Base-by-base conservation (phyloP, 352 stramenopile genomes). In the Phytophthora brassicae region DNA sequence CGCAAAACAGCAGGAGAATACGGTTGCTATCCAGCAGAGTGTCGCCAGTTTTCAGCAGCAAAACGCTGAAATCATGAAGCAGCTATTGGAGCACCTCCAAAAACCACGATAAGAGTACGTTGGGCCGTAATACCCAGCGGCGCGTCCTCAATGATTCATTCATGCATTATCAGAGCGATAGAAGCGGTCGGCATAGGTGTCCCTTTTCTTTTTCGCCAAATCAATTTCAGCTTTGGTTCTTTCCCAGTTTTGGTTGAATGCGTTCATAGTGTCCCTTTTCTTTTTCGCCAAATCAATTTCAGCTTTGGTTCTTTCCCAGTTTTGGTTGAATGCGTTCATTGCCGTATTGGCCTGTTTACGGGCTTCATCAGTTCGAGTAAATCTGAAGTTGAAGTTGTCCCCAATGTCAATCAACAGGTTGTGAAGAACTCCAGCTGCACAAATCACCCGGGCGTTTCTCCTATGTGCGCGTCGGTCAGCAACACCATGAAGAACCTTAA, bases 401-500 rank as follows among this genome's bases (percentile, higher is more conserved):
- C 28, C 24, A n/a, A n/a, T n/a, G n/a, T n/a, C n/a, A n/a, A n/a
- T n/a, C n/a, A n/a, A n/a, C n/a, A n/a, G n/a, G n/a, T n/a, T n/a
- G n/a, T n/a, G 46, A 2, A 53, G 6, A 26, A 53, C 28, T 0
- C 8, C 46, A 29, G 24, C 46, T 13, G 28, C 46, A 53, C 26
- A 42, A 41, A 22, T 53, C 46, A 43, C 26, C 2, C 46, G 28
- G 9, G 46, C 29, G 28, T 53, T 53, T 3, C 11, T 29, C 2
- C 2, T 41, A 41, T 43, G 46, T 8, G 28, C 17, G 1, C 19
- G 17, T 28, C 46, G 16, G 31, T 53, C 46, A 0, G 46, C 11
- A 16, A 53, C 46, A 6, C 49, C 36, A 41, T 57, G 36, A 39
- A 48, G n/a, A n/a, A n/a, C n/a, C n/a, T n/a, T n/a, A n/a, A n/a